These are phyloP conservation scores for Venturia pyrina DNA, from an alignment of 2,329 filamentous ascomycete genomes.

Conservation along the genomic window DNA sequence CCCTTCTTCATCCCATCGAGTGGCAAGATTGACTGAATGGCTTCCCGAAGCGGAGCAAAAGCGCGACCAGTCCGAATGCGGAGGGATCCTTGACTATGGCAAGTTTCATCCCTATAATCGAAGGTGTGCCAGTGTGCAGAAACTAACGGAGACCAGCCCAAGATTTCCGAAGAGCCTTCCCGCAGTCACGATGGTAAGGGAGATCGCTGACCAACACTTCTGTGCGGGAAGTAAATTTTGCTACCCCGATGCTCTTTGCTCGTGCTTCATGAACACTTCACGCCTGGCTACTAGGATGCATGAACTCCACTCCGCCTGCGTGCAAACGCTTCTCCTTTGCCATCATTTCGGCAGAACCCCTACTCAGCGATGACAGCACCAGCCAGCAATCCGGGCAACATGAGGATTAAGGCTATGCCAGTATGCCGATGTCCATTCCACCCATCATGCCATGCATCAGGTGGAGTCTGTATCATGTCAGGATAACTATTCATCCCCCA, in stretches of 20 bases:
- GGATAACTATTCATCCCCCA: neutral
- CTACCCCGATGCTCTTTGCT: neutral
- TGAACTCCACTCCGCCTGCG: neutral
- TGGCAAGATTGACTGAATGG: constrained; percentile 55
- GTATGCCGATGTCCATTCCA: neutral
- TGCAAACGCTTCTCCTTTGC: neutral
- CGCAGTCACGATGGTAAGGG: constrained; percentile 7
- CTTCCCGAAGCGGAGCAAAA: constrained; percentile 10
- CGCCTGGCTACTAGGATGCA: neutral
- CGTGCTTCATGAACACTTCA: neutral
- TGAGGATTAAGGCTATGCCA: neutral
- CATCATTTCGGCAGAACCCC: neutral
- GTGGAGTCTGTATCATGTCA: neutral
- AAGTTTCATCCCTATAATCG: neutral
- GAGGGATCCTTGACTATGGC: constrained; percentile 4
- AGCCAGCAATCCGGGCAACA: neutral
- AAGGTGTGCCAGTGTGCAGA: neutral
- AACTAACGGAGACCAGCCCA: constrained; percentile 2
- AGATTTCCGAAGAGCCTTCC: constrained; percentile 5
- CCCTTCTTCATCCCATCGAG: constrained; percentile 57
- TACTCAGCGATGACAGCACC: neutral
- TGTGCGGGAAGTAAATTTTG: neutral
- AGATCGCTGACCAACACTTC: neutral
- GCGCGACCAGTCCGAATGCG: constrained; percentile 6
- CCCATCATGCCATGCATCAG: neutral